A percentile compares a stretch with the other conserved stretches of the same genome.
phyloP scores from a whole-genome alignment of 1,284 basidiomycete genomes.

The Trichosporon sp. region DNA sequence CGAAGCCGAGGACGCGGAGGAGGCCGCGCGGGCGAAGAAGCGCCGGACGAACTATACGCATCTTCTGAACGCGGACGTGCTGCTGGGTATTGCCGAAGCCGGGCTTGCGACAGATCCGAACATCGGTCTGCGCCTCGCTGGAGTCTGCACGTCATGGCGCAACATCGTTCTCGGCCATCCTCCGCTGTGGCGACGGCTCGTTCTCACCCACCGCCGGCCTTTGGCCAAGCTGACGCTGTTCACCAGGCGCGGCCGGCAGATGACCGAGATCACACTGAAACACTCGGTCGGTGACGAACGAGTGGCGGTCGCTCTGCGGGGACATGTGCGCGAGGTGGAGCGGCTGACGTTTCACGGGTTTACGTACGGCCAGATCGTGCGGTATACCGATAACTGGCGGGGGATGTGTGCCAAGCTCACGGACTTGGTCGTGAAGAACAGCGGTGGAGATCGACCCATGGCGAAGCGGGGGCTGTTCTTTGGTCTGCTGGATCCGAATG shows the following conservation, averaged over 20 bases:
- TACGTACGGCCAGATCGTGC: not conserved
- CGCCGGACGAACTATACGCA: constrained; percentile 25
- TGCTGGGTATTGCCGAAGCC: constrained; percentile 27
- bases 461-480: not conserved
- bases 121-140: constrained; percentile 26
- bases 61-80: constrained; percentile 27
- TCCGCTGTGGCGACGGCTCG: constrained; percentile 25
- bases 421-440: not conserved
- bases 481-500: constrained; percentile 3
- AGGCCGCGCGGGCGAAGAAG: not conserved
- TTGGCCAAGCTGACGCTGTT: constrained; percentile 18
- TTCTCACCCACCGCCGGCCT: constrained; percentile 21
- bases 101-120: constrained; percentile 21
- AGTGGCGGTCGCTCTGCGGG: not conserved
- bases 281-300: not conserved
- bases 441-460: not conserved
- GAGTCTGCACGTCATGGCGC: constrained; percentile 33
- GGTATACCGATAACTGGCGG: not conserved
- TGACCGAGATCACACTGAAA: constrained; percentile 16
- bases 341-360: not conserved
- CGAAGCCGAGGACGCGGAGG: constrained; percentile 5
- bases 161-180: constrained; percentile 13
- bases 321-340: constrained; percentile 1
- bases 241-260: constrained; percentile 19
- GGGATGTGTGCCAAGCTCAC: not conserved